phyloP scores from a whole-genome alignment of 345 rosid species.

The Adansonia digitata region DNA sequence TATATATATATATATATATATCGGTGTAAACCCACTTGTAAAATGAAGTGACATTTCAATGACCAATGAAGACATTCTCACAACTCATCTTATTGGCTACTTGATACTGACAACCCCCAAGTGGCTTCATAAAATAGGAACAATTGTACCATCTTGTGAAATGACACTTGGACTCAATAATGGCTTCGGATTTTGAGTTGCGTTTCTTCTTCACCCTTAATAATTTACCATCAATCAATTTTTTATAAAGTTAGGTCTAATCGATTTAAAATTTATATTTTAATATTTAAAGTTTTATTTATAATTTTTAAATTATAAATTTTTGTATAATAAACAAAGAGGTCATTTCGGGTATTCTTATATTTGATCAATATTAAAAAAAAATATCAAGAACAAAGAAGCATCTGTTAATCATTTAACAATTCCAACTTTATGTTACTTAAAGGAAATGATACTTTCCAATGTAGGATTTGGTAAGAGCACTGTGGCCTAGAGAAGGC shows the following conservation, averaged over 20 bases:
- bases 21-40: constrained; percentile 31
- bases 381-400: neutral
- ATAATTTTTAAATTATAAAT: no score
- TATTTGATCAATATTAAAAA: neutral
- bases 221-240: neutral
- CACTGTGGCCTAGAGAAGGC: neutral
- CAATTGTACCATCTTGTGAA: constrained; percentile 9
- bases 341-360: neutral
- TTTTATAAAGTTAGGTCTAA: no score
- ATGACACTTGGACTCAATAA: constrained; percentile 6
- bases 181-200: neutral
- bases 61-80: constrained; percentile 6
- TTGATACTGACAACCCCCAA: neutral
- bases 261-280: no score
- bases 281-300: no score
- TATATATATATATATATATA: no score
- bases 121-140: constrained; percentile 9
- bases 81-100: neutral
- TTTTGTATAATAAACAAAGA: no score
- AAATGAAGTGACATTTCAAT: constrained; percentile 11
- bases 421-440: no score
- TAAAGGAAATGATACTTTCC: neutral
- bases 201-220: neutral
- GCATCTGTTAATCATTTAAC: neutral
- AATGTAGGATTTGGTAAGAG: neutral